Conservation (phyloP, 2,329 filamentous ascomycete species). For the Clonostachys sp. region DNA sequence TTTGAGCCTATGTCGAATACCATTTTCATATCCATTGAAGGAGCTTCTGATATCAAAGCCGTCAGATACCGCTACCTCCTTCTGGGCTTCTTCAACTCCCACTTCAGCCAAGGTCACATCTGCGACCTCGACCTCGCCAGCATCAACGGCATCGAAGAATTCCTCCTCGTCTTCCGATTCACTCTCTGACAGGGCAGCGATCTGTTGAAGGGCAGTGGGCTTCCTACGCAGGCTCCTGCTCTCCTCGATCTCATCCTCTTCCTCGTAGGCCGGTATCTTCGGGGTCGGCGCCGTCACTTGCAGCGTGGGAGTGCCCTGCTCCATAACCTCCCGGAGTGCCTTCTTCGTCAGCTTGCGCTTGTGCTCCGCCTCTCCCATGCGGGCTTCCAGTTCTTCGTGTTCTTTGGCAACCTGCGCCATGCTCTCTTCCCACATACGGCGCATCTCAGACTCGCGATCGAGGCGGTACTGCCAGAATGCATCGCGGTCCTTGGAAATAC, state of each 20-base stretch:
- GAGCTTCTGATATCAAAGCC: slow-evolving; percentile 66
- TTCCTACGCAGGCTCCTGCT: slow-evolving; percentile 41
- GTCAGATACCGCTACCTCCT: slow-evolving; percentile 34
- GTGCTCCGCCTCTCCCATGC: slow-evolving; percentile 82
- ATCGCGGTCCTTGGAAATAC: slow-evolving; percentile 91
- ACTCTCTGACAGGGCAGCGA: slow-evolving; percentile 68
- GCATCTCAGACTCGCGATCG: slow-evolving; percentile 85
- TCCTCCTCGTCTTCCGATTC: slow-evolving; percentile 76
- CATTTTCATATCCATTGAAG: slow-evolving; percentile 89
- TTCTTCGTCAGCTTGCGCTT: slow-evolving; percentile 88
- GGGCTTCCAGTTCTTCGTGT: slow-evolving; percentile 85
- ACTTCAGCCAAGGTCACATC: slow-evolving; percentile 58
- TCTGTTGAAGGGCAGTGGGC: slow-evolving; percentile 64
- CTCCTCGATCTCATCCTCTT: slow-evolving; percentile 17
- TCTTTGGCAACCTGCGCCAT: slow-evolving; percentile 96
- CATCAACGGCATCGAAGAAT: slow-evolving; percentile 96
- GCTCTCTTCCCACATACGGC: slow-evolving; percentile 97
- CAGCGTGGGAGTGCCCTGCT: slow-evolving; percentile 33
- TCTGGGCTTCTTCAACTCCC: slow-evolving; percentile 33
- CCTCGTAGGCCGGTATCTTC: slow-evolving; percentile 22
- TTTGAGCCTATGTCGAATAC: slow-evolving; percentile 72
- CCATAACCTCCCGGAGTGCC: slow-evolving; percentile 80
- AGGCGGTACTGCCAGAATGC: slow-evolving; percentile 95
- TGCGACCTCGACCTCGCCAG: slow-evolving; percentile 80
- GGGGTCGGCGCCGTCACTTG: slow-evolving; percentile 18